These are phyloP conservation scores for Kitagawia praeruptora DNA, from an alignment of 129 eudicot species.

Conservation along the genomic window DNA sequence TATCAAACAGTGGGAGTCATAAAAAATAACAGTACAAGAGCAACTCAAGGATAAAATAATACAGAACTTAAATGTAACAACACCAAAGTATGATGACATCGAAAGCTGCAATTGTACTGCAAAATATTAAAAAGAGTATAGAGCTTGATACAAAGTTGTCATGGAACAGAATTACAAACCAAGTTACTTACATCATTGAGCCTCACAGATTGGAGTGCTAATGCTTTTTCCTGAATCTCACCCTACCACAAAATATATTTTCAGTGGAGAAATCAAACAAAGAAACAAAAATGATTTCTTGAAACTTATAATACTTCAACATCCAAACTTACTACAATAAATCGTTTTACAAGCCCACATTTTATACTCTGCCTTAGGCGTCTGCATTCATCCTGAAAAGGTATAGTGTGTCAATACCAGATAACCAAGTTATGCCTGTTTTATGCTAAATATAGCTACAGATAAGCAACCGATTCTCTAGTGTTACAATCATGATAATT, in stretches of 20 bases:
- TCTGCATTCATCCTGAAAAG: slow-evolving; percentile 88
- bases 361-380: slow-evolving; percentile 75
- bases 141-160: slow-evolving; percentile 19
- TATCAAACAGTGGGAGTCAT: slow-evolving; percentile 12
- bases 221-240: slow-evolving; percentile 79
- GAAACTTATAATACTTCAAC: not conserved
- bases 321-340: slow-evolving; percentile 63
- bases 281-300: not conserved
- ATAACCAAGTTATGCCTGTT: not conserved
- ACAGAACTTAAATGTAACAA: not conserved
- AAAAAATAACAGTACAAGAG: slow-evolving; percentile 11
- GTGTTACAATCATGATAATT: not conserved
- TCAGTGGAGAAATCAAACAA: slow-evolving; percentile 4
- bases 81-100: not conserved
- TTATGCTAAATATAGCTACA: not conserved
- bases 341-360: slow-evolving; percentile 79
- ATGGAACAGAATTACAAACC: slow-evolving; percentile 22
- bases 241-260: slow-evolving; percentile 46
- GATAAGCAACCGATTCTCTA: not conserved
- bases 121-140: not conserved
- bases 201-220: slow-evolving; percentile 59
- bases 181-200: slow-evolving; percentile 68
- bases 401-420: not conserved
- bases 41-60: slow-evolving; percentile 4
- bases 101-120: slow-evolving; percentile 11